A percentile compares a stretch with the other conserved stretches of the same genome.
Evolutionary conservation across 2,329 filamentous ascomycete species (phyloP).

Genomic region (Acrocalymma vagum): DNA sequence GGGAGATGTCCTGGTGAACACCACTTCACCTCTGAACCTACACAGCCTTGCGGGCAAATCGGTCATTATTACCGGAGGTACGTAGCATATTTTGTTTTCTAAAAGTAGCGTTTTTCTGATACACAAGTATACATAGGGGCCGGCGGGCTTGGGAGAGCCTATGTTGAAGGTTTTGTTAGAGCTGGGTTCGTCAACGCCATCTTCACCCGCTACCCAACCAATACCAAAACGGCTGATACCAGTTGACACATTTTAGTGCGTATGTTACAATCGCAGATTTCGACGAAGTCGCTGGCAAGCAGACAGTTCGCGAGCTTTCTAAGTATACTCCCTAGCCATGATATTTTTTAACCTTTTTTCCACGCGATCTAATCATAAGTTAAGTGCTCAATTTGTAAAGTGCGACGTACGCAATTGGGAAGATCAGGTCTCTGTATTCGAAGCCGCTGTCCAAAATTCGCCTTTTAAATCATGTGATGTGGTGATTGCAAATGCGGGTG

Average conservation of each 20-base stretch:
- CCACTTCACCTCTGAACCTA: too few relatives aligned
- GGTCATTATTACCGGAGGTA: conserved; percentile 12
- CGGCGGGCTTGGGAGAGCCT: conserved; percentile 2
- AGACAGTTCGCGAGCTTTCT: too few relatives aligned
- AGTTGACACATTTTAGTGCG: conserved; percentile 39
- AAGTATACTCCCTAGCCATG: background rate
- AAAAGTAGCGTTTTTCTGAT: too few relatives aligned
- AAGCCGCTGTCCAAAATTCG: conserved; percentile 10
- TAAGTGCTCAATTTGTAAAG: conserved; percentile 17
- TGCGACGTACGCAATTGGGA: conserved; percentile 28
- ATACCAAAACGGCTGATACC: too few relatives aligned
- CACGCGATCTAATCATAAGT: too few relatives aligned
- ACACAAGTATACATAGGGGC: background rate
- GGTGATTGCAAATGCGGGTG: conserved; percentile 29
- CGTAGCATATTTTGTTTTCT: background rate
- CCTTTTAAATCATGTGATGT: conserved; percentile 19
- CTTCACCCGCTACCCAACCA: too few relatives aligned
- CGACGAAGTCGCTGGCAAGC: too few relatives aligned
- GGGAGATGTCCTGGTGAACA: too few relatives aligned
- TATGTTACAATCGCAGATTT: conserved; percentile 47
- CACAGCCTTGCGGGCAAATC: conserved; percentile 7
- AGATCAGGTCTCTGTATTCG: conserved; percentile 24
- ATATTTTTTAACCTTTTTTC: background rate
- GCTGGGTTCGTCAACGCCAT: too few relatives aligned
- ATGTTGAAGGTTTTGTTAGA: conserved; percentile 3